phyloP scores from a whole-genome alignment of 2,329 filamentous ascomycete species.

The Monilinia fructicola region DNA sequence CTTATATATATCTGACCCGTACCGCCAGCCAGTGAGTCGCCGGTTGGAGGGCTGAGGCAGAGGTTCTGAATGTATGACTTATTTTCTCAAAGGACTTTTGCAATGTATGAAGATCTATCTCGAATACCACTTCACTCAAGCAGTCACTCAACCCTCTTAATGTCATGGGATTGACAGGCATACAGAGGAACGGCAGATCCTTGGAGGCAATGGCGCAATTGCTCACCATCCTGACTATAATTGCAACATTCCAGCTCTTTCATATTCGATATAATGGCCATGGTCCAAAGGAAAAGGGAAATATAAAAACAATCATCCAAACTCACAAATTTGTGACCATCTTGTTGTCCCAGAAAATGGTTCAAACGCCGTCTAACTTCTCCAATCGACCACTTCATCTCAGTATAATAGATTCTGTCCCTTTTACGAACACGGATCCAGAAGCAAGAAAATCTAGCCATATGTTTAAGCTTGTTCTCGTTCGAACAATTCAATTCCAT shows the following conservation, averaged over 20 bases:
- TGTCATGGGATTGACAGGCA: background rate
- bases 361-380: conserved; percentile 43
- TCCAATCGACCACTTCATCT: conserved; percentile 41
- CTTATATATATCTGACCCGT: too few species aligned
- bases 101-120: background rate
- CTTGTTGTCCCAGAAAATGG: conserved; percentile 46
- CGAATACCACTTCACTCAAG: background rate
- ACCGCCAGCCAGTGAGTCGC: too few species aligned
- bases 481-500: conserved; percentile 40
- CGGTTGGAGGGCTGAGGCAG: conserved; percentile 32
- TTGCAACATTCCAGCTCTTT: conserved; percentile 42
- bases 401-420: conserved; percentile 49
- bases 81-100: background rate
- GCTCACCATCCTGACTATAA: background rate
- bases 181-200: background rate
- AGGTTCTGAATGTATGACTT: conserved; percentile 35
- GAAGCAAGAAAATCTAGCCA: conserved; percentile 46
- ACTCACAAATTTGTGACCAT: conserved; percentile 45
- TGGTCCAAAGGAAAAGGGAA: conserved; percentile 42
- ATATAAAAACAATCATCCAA: conserved; percentile 46
- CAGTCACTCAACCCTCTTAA: background rate
- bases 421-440: conserved; percentile 47
- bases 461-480: conserved; percentile 46
- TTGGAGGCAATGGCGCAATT: background rate
- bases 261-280: conserved; percentile 47